Evolutionary conservation across 768 basidiomycete genomes (phyloP).

Genomic region (Tulasnella calospora): DNA sequence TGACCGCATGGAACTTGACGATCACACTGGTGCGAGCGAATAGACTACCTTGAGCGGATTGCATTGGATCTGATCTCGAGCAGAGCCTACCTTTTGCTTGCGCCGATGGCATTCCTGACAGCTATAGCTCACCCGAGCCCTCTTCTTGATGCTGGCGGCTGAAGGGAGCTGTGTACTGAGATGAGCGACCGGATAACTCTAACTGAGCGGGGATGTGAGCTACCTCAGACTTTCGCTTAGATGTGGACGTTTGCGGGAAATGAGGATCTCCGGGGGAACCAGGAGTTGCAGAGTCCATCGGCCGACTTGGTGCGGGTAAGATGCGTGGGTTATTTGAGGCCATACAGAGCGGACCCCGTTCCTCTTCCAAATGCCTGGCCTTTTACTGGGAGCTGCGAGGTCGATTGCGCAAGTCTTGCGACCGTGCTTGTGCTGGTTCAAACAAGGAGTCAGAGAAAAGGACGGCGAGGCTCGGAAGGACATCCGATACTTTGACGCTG

Average conservation of each 20-base stretch:
- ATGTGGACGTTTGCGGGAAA: constrained; percentile 15
- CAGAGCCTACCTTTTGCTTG: constrained; percentile 66
- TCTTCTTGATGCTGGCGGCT: constrained; percentile 10
- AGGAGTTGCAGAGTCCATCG: constrained; percentile 24
- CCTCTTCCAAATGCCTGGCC: constrained; percentile 1
- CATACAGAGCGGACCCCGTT: constrained; percentile 12
- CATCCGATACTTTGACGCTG: constrained; percentile 19
- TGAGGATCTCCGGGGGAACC: constrained; percentile 22
- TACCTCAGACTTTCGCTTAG: constrained; percentile 22
- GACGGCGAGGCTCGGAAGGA: constrained; percentile 10
- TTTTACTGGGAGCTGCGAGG: constrained; percentile 16
- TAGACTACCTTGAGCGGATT: not conserved
- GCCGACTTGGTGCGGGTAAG: constrained; percentile 24
- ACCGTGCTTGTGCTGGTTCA: constrained; percentile 1
- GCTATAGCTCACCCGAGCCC: constrained; percentile 28
- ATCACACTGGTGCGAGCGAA: constrained; percentile 56
- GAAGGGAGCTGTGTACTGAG: not conserved
- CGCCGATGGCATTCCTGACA: constrained; percentile 69
- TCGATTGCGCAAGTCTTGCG: constrained; percentile 16
- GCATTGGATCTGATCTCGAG: not conserved
- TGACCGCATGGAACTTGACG: constrained; percentile 80
- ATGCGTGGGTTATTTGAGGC: constrained; percentile 24
- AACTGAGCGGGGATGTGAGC: constrained; percentile 15
- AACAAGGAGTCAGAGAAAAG: constrained; percentile 3
- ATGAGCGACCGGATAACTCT: constrained; percentile 19